phyloP scores from a whole-genome alignment of 305 asterid species.

The Fraxinus velutina region DNA sequence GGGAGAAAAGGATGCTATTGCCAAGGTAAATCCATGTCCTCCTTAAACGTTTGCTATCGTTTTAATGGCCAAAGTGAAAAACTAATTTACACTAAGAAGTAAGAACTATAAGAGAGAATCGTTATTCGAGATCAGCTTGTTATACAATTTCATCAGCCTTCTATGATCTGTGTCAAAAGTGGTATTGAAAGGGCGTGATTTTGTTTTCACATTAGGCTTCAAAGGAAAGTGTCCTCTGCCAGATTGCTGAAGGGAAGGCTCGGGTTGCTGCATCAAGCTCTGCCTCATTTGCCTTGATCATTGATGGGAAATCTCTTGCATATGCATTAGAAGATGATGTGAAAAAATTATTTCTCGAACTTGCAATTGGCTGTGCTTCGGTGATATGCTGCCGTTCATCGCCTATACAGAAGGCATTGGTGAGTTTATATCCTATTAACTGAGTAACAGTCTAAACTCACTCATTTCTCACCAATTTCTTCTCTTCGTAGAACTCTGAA shows the following conservation, averaged over 20 bases:
- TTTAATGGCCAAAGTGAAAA: not conserved
- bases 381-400: constrained; percentile 98
- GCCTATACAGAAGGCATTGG: constrained; percentile 94
- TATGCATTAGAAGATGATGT: constrained; percentile 72
- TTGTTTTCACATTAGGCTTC: constrained; percentile 53
- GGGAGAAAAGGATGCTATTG: constrained; percentile 51
- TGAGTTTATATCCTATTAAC: constrained; percentile 34
- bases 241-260: constrained; percentile 67
- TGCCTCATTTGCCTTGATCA: constrained; percentile 83
- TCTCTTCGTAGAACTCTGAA: not conserved
- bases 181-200: constrained; percentile 13
- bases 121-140: not conserved
- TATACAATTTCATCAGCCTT: not conserved
- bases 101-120: not conserved
- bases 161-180: not conserved
- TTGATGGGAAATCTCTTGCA: constrained; percentile 92
- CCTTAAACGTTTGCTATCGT: not conserved
- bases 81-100: not conserved
- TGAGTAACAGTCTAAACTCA: not conserved
- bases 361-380: constrained; percentile 80
- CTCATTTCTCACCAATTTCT: not conserved
- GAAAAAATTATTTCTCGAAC: constrained; percentile 64
- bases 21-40: constrained; percentile 39
- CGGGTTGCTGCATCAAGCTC: constrained; percentile 41
- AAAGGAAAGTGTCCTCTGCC: constrained; percentile 53